A percentile compares a stretch with the other conserved stretches of the same genome.
These are phyloP conservation scores for Apiospora pterosperma DNA, from an alignment of 2,329 filamentous ascomycete genomes.

Conservation along the genomic window DNA sequence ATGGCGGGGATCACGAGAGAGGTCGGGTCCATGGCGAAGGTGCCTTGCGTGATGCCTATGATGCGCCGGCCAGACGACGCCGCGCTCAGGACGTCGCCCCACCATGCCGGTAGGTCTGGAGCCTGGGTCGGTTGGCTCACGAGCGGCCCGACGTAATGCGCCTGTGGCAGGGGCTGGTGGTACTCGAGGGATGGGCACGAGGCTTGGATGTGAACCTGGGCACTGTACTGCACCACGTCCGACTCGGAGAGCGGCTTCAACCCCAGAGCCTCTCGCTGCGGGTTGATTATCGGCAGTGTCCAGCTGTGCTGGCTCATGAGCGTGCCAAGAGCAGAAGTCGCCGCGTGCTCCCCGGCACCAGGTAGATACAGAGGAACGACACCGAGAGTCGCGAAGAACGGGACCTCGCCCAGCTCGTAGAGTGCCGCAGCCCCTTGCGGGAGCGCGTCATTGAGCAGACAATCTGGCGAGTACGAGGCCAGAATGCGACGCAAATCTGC, in stretches of 20 bases:
- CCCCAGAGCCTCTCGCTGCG: neutral
- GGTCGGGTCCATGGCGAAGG: conserved; percentile 5
- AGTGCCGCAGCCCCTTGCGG: conserved; percentile 1
- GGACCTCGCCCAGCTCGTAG: neutral
- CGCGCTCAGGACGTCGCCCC: neutral
- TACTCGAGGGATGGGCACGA: neutral
- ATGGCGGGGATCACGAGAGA: neutral
- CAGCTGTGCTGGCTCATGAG: neutral
- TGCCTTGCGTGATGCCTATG: conserved; percentile 3
- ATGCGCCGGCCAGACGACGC: neutral
- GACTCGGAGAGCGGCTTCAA: neutral
- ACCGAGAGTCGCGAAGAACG: conserved; percentile 1
- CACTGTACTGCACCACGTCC: neutral
- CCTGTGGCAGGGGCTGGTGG: neutral
- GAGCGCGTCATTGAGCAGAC: conserved; percentile 1
- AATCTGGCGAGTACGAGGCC: neutral
- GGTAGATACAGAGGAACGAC: conserved; percentile 2
- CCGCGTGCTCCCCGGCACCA: neutral
- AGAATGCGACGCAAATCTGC: neutral
- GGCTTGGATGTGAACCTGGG: conserved; percentile 1
- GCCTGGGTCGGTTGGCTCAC: neutral
- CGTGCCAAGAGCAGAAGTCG: neutral
- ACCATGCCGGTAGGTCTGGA: neutral
- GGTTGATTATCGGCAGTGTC: neutral
- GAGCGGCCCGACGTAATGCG: conserved; percentile 1